Base-by-base conservation (phyloP, 306 rosid genomes). In the Prunus armeniaca region DNA sequence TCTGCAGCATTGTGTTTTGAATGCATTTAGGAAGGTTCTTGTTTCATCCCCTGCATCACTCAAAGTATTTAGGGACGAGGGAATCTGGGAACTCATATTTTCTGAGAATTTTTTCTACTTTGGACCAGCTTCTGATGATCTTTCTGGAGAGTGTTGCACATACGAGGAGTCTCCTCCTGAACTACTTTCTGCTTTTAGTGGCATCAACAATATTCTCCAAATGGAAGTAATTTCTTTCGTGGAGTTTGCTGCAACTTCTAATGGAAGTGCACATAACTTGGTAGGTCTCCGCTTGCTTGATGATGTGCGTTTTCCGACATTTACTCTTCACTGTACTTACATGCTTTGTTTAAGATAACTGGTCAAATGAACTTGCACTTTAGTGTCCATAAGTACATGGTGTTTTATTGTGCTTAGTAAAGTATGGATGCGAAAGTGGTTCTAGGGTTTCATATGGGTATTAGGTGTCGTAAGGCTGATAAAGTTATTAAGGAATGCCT, bases 61-160 rank as follows among this genome's bases (percentile, higher is more conserved):
- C 83, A 87, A 90, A 80, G 64, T 86, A 83, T 89, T 95, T 68
- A 89, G 87, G 13, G 89, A 82, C 77, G 97, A 92, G 89, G 93
- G 96, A 84, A 83, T 92, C 79, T 95, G 97, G 96, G 96, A 92
- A 82, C 97, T 95, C 75, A 73, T 95, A 67, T 92, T 95, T 84
- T 95, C 99, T 18, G 97, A 95, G 69, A 87, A 84, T 68, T 88
- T 95, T 88, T 95, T 92, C 86, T 89, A 92, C 72, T 95, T 86
- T 72, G 89, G 84, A 79, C 79, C 85, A 55, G 73, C 90, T 77
- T 81, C 84, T 13, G 92, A 87, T 73, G 89, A 84, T 61, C 56
- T 77, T 80, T 78, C 78, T 73, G 82, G 75, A 65, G 91, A 77
- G 64, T 80, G 51, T 79, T 77, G 67, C 84, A 77, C 77, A 34